Percentiles rank a stretch among this genome's conserved stretches.
These are phyloP conservation scores for Chaetomiaceae sp. DNA, from an alignment of 2,329 filamentous ascomycete genomes.

Conservation along the genomic window DNA sequence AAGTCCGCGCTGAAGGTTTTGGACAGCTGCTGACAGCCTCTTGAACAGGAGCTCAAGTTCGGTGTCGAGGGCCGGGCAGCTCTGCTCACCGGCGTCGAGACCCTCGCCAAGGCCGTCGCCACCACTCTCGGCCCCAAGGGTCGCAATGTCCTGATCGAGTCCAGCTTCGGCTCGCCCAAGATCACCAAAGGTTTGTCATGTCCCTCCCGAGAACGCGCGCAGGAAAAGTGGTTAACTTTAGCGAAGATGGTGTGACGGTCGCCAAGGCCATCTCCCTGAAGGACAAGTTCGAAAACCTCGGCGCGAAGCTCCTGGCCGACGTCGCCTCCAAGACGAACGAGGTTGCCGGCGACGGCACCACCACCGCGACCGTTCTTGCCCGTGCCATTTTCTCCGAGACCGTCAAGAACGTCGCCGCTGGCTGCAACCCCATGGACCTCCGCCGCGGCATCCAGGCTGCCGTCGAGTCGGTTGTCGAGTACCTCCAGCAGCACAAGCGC, in stretches of 20 bases:
- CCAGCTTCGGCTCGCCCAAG: conserved; percentile 96
- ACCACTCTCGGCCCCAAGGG: conserved; percentile 97
- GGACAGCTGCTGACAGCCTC: conserved; percentile 28
- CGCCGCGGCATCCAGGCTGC: conserved; percentile 94
- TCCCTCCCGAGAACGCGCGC: conserved; percentile 1
- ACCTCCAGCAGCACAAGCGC: conserved; percentile 90
- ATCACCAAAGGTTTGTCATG: conserved; percentile 81
- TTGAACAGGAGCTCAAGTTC: conserved; percentile 83
- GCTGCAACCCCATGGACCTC: conserved; percentile 99
- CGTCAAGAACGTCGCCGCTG: conserved; percentile 98
- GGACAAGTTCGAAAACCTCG: conserved; percentile 99
- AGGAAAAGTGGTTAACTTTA: conserved; percentile 7
- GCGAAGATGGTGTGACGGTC: conserved; percentile 76
- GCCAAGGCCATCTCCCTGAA: conserved; percentile 85
- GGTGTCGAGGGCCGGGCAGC: conserved; percentile 88
- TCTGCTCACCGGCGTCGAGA: conserved; percentile 91
- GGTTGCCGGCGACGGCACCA: conserved; percentile 96
- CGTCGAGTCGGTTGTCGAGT: conserved; percentile 90
- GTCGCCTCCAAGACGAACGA: conserved; percentile 99
- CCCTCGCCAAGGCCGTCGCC: conserved; percentile 89
- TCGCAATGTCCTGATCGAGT: conserved; percentile 97
- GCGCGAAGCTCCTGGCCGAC: conserved; percentile 92
- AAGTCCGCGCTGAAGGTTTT: too few relatives aligned
- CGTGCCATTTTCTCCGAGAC: conserved; percentile 99
- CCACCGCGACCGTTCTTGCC: conserved; percentile 92